Percentiles rank a stretch among this genome's conserved stretches.
These are phyloP conservation scores for Aphanomyces cochlioides DNA, from an alignment of 352 stramenopile species.

Conservation along the genomic window DNA sequence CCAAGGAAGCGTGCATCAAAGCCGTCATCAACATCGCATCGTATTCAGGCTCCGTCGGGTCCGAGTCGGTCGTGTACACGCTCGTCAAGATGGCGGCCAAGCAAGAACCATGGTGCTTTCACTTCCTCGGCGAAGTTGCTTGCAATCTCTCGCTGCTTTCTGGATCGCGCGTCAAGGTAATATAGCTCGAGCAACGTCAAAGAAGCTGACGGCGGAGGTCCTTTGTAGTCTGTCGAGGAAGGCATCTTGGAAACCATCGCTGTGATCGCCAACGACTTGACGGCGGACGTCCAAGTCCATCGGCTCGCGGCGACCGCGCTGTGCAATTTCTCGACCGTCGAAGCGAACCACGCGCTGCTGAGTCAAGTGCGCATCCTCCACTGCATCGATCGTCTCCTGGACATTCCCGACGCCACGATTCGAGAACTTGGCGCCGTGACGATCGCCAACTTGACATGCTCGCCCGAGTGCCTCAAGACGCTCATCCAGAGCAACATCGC, in stretches of 20 bases:
- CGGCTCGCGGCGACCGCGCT: constrained; percentile 62
- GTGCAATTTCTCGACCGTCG: constrained; percentile 72
- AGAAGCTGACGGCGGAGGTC: no score
- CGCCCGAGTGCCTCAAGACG: constrained; percentile 58
- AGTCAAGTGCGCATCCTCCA: constrained; percentile 65
- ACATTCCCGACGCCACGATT: constrained; percentile 60
- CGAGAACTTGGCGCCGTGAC: constrained; percentile 64
- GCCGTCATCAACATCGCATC: constrained; percentile 65
- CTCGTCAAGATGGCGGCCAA: constrained; percentile 72
- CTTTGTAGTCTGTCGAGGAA: constrained; percentile 41
- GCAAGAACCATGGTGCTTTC: constrained; percentile 51
- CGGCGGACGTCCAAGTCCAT: constrained; percentile 43
- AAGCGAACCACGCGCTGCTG: constrained; percentile 61
- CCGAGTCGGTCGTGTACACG: constrained; percentile 64
- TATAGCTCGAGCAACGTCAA: constrained; percentile 11
- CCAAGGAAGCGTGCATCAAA: constrained; percentile 57
- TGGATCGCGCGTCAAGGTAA: constrained; percentile 60
- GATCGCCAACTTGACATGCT: constrained; percentile 73
- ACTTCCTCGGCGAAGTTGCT: constrained; percentile 65
- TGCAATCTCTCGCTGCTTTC: constrained; percentile 74
- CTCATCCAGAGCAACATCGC: constrained; percentile 35
- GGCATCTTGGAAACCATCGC: constrained; percentile 74
- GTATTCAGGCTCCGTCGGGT: constrained; percentile 35
- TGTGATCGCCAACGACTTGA: constrained; percentile 46
- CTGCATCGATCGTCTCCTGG: constrained; percentile 69